phyloP scores from a whole-genome alignment of 2,329 filamentous ascomycete genomes.

The Arthrobotrys sphaeroides region DNA sequence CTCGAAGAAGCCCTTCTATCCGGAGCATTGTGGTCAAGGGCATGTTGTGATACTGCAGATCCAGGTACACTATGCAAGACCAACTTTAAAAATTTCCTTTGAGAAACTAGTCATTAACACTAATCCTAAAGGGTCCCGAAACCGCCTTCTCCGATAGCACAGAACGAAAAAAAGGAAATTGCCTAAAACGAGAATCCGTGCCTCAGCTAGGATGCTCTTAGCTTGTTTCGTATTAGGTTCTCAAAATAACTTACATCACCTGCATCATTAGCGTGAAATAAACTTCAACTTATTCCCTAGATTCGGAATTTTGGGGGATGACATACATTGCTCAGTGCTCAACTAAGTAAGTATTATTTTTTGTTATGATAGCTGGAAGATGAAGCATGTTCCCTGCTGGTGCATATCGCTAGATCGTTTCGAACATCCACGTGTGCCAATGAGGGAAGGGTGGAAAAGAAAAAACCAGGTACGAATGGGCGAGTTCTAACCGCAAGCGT shows the following conservation, averaged over 20 bases:
- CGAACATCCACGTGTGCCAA: conserved; percentile 47
- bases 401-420: conserved; percentile 47
- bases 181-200: conserved; percentile 21
- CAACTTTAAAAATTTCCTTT: conserved; percentile 24
- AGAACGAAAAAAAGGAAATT: conserved; percentile 21
- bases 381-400: conserved; percentile 30
- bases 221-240: conserved; percentile 38
- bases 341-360: conserved; percentile 17
- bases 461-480: conserved; percentile 32
- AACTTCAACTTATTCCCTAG: conserved; percentile 42
- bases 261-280: conserved; percentile 9
- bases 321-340: conserved; percentile 6
- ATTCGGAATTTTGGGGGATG: conserved; percentile 42
- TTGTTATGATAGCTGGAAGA: conserved; percentile 3
- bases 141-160: neutral
- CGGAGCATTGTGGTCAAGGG: conserved; percentile 40
- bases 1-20: conserved; percentile 30
- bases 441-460: conserved; percentile 18
- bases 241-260: conserved; percentile 35
- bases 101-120: conserved; percentile 1
- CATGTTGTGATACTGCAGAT: conserved; percentile 33
- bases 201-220: conserved; percentile 2
- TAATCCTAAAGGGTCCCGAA: conserved; percentile 20
- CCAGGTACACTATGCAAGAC: conserved; percentile 12
- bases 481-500: conserved; percentile 10